These are phyloP conservation scores for Triticum urartu DNA, from an alignment of 176 grass and related monocot species.

Conservation along the genomic window DNA sequence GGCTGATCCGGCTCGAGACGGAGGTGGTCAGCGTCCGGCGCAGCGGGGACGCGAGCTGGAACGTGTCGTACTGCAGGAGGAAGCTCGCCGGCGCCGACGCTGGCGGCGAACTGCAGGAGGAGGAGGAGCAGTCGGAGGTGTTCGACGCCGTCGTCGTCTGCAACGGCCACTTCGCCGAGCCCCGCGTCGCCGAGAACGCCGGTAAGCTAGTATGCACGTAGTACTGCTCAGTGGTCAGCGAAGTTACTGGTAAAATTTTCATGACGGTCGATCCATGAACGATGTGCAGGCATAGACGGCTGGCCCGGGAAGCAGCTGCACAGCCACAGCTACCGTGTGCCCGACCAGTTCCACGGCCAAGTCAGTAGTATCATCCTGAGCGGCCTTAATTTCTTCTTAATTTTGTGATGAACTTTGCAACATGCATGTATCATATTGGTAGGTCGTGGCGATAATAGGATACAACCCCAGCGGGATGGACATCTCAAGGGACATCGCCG, in stretches of 20 bases:
- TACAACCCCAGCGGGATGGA: constrained; percentile 42
- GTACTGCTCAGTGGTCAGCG: too few relatives aligned
- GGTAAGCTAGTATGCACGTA: constrained; percentile 18
- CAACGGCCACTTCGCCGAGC: constrained; percentile 50
- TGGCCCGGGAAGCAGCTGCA: constrained; percentile 73
- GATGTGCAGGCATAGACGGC: constrained; percentile 23
- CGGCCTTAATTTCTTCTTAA: too few relatives aligned
- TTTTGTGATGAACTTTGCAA: too few relatives aligned
- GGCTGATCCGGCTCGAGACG: constrained; percentile 30
- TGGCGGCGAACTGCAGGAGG: neutral
- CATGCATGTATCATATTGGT: too few relatives aligned
- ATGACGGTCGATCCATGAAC: neutral
- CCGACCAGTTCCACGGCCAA: constrained; percentile 39
- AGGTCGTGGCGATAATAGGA: neutral
- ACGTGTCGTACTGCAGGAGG: neutral
- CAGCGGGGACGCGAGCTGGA: constrained; percentile 28
- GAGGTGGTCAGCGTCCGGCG: constrained; percentile 44
- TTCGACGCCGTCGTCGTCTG: constrained; percentile 60
- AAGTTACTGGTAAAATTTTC: neutral
- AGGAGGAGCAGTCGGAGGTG: constrained; percentile 16
- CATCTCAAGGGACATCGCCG: constrained; percentile 56
- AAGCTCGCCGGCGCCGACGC: neutral
- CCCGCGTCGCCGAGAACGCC: constrained; percentile 45
- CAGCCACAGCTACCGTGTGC: constrained; percentile 63
- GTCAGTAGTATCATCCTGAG: neutral